Evolutionary conservation across 225 moss, liverwort and hornwort genomes (phyloP).

Genomic region (Physcomitrellopsis africana): DNA sequence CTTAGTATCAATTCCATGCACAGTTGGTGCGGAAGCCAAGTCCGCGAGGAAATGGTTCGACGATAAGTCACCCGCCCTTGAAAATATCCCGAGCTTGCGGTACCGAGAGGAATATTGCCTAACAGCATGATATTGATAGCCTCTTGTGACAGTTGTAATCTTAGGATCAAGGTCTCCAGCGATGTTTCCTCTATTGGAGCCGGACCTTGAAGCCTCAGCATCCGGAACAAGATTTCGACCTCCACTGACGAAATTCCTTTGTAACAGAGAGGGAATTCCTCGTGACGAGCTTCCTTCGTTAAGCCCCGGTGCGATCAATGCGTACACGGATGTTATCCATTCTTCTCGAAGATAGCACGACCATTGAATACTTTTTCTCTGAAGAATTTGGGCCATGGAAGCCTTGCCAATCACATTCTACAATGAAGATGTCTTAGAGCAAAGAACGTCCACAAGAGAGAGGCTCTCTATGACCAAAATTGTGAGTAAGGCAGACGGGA

Average conservation of each 20-base stretch:
- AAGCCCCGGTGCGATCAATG: constrained; percentile 14
- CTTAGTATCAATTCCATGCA: constrained; percentile 15
- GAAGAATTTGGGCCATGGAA: constrained; percentile 49
- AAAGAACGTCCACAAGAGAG: constrained; percentile 21
- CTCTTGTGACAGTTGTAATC: background rate
- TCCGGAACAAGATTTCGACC: constrained; percentile 20
- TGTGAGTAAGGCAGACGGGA: background rate
- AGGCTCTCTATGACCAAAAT: background rate
- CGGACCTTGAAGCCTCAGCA: constrained; percentile 12
- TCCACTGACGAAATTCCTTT: constrained; percentile 13
- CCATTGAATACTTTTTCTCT: constrained; percentile 34
- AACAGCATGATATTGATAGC: constrained; percentile 1
- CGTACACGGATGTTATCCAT: constrained; percentile 28
- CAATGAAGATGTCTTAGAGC: constrained; percentile 7
- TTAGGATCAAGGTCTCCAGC: constrained; percentile 3
- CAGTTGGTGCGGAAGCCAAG: constrained; percentile 22
- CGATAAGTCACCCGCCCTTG: constrained; percentile 23
- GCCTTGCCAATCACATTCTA: constrained; percentile 47
- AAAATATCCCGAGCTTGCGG: constrained; percentile 22
- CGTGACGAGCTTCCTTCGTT: constrained; percentile 16
- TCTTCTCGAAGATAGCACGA: constrained; percentile 36
- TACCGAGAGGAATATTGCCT: constrained; percentile 4
- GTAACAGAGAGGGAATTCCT: constrained; percentile 15
- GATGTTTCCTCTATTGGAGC: background rate
- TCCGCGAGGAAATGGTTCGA: constrained; percentile 17